Percentiles rank a stretch among this genome's conserved stretches.
Evolutionary conservation across 2,329 filamentous ascomycete genomes (phyloP).

Genomic region (Sporothrix phasma): DNA sequence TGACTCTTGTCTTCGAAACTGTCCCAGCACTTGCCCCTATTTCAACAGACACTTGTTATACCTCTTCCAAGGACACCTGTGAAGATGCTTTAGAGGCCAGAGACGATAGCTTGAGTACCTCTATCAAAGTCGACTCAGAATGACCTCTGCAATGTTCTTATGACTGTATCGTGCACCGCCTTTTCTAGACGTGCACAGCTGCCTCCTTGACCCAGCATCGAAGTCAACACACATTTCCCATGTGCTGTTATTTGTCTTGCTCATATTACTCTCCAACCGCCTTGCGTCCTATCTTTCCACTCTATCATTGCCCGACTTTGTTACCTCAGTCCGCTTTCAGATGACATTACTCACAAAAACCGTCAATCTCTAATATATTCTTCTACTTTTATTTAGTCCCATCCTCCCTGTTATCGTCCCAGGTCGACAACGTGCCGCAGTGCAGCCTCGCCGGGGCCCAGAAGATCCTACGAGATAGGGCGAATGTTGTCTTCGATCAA

Average conservation of each 20-base stretch:
- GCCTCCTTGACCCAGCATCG: not conserved
- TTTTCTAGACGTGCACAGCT: not conserved
- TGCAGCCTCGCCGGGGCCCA: too few relatives aligned
- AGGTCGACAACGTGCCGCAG: not conserved
- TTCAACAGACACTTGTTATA: not conserved
- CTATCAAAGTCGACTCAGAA: not conserved
- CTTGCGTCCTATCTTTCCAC: not conserved
- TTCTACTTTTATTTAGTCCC: not conserved
- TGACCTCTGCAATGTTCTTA: not conserved
- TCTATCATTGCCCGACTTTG: too few relatives aligned
- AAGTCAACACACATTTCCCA: not conserved
- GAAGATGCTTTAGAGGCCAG: not conserved
- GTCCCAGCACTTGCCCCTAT: too few relatives aligned
- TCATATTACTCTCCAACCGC: not conserved
- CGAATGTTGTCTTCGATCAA: too few relatives aligned
- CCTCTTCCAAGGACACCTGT: too few relatives aligned
- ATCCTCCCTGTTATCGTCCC: not conserved
- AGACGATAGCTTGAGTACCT: not conserved
- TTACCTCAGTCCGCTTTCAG: too few relatives aligned
- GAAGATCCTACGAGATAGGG: too few relatives aligned
- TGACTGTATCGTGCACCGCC: not conserved
- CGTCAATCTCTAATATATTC: not conserved
- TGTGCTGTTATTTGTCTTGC: too few relatives aligned
- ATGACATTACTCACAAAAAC: not conserved
- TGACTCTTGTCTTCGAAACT: too few relatives aligned